A percentile compares a stretch with the other conserved stretches of the same genome.
phyloP scores from a whole-genome alignment of 2,329 filamentous ascomycete genomes.

The Dothiorella sarmentorum region DNA sequence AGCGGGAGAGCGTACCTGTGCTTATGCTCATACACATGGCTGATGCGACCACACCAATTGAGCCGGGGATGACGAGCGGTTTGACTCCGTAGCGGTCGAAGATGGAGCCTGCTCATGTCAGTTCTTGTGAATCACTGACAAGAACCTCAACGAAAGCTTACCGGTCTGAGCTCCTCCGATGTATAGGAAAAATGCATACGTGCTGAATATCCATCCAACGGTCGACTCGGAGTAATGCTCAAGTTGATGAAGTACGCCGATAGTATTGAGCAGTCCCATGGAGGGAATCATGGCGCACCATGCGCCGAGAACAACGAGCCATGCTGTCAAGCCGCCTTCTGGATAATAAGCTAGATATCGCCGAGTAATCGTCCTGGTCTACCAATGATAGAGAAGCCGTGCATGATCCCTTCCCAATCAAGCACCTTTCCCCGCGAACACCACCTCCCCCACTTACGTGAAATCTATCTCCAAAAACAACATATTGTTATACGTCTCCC shows the following conservation, averaged over 20 bases:
- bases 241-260: slow-evolving; percentile 40
- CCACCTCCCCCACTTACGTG: neutral
- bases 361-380: no score
- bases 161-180: slow-evolving; percentile 32
- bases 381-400: no score
- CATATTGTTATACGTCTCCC: neutral
- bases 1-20: slow-evolving; percentile 20
- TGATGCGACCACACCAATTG: slow-evolving; percentile 28
- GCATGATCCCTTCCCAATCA: no score
- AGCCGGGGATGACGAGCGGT: slow-evolving; percentile 30
- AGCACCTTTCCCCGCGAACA: no score
- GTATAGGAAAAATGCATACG: slow-evolving; percentile 41
- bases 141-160: no score
- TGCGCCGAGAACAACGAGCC: slow-evolving; percentile 43
- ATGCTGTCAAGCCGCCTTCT: slow-evolving; percentile 42
- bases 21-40: slow-evolving; percentile 32
- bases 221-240: slow-evolving; percentile 31
- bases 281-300: slow-evolving; percentile 41
- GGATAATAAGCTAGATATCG: no score
- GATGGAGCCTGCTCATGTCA: slow-evolving; percentile 29
- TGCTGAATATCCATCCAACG: slow-evolving; percentile 43
- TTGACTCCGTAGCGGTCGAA: slow-evolving; percentile 37
- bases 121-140: no score
- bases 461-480: slow-evolving; percentile 6
- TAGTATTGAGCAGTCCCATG: slow-evolving; percentile 41